Evolutionary conservation across 352 stramenopile species (phyloP), one percentile per base, ranked within the genome.

Genomic region (Aphanomyces invadans): DNA sequence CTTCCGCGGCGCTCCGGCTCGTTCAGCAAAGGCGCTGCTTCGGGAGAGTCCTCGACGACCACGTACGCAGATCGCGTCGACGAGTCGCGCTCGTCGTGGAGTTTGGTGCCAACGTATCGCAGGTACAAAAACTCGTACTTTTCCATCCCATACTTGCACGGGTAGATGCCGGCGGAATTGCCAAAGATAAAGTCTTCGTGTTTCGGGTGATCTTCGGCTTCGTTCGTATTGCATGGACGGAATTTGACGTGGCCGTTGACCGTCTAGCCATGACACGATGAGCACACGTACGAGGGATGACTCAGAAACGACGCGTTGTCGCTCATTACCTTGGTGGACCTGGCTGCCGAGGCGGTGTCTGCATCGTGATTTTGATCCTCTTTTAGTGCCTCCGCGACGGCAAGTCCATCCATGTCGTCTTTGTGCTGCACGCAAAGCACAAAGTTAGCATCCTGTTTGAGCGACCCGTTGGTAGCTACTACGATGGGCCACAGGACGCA

Each of bases 81-180:
- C 7, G 7, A 5, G 44, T 51, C 28, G 26, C 25, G 33, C 32
- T 38, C 31, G 52, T 9, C 31, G 5, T 39, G 23, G 12, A 52
- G 44, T 19, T 65, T 29, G 29, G 23, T 53, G 10, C 57, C 74
- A 1, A 59, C 63, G 54, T 78, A 78, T 0, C 75, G 74, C 12
- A 87, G 44, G 62, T 87, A 87, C 44, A 59, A 79, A 53, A 87
- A 87, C 53, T 87, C 75, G 57, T 83, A 87, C 3, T 64, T 73
- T 10, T 85, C 77, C 21, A 87, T 67, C 4, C 79, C 79, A 53
- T 83, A 85, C 66, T 85, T 87, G 48, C 77, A 77, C 56, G 83
- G 77, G 38, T 83, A 85, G 28, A 87, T 87, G 5, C 79, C 77
- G 0, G 65, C 79, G 11, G 76, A 69, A 36, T 87, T 87, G 25